Evolutionary conservation across 108 stramenopile species (phyloP).

Genomic region (Discostella pseudostelligera): DNA sequence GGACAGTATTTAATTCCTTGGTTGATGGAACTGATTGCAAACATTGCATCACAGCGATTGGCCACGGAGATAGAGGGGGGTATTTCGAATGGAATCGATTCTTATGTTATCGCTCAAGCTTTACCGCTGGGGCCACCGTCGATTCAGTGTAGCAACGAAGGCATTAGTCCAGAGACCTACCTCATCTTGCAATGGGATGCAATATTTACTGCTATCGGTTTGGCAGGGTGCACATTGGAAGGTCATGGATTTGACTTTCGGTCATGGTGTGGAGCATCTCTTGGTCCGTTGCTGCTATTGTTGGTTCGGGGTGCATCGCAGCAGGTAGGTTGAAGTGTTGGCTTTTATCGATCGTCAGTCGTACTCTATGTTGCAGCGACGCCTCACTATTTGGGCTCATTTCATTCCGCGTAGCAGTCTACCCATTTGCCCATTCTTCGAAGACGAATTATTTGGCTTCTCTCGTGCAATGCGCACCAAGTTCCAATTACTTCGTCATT

Average conservation of each 20-base stretch:
- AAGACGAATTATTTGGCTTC: constrained; percentile 41
- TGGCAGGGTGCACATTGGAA: constrained; percentile 26
- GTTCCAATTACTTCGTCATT: constrained; percentile 13
- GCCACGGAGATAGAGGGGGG: constrained; percentile 23
- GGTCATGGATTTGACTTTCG: constrained; percentile 25
- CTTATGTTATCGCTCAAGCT: constrained; percentile 5
- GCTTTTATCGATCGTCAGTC: constrained; percentile 8
- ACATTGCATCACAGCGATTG: constrained; percentile 32
- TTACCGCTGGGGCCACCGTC: constrained; percentile 25
- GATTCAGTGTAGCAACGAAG: background rate
- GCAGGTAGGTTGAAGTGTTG: constrained; percentile 5
- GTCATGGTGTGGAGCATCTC: constrained; percentile 29
- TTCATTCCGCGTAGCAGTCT: background rate
- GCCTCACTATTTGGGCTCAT: too few species aligned
- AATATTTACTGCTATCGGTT: constrained; percentile 38
- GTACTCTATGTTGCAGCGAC: background rate
- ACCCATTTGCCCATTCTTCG: constrained; percentile 34
- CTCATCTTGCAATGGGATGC: constrained; percentile 41
- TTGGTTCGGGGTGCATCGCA: constrained; percentile 11
- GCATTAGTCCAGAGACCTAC: background rate
- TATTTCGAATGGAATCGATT: background rate
- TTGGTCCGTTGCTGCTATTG: constrained; percentile 22
- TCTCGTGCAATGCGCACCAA: constrained; percentile 38
- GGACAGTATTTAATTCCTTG: constrained; percentile 23
- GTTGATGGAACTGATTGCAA: constrained; percentile 20